phyloP scores from a whole-genome alignment of 2,329 filamentous ascomycete genomes.

The Epichloe elymi region DNA sequence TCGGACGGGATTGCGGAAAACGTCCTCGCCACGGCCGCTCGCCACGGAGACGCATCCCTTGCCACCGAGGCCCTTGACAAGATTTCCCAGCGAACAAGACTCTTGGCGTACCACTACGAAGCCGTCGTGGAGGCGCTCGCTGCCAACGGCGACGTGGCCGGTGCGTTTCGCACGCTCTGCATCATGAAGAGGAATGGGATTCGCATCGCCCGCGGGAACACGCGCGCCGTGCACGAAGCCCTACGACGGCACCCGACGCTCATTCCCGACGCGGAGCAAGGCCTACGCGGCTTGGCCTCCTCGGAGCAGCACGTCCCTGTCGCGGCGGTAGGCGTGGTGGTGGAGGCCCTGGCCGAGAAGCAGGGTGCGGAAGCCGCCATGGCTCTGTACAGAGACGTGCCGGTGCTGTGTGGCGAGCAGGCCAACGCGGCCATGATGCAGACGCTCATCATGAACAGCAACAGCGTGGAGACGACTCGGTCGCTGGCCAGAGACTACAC shows the following conservation, averaged over 20 bases:
- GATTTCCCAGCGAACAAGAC: constrained; percentile 25
- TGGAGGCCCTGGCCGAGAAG: constrained; percentile 20
- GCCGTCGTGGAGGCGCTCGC: constrained; percentile 61
- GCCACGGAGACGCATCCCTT: constrained; percentile 51
- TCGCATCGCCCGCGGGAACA: constrained; percentile 45
- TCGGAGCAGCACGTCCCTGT: constrained; percentile 24
- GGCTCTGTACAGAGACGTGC: constrained; percentile 18
- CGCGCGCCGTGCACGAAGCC: constrained; percentile 45
- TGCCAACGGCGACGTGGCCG: constrained; percentile 42
- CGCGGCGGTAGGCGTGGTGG: constrained; percentile 19
- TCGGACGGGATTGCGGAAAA: constrained; percentile 53
- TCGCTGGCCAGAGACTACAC: constrained; percentile 19
- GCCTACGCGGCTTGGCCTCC: constrained; percentile 39
- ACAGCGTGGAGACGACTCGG: constrained; percentile 12
- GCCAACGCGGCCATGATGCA: constrained; percentile 16
- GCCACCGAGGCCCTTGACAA: constrained; percentile 56
- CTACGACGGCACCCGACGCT: constrained; percentile 35
- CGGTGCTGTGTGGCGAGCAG: constrained; percentile 16
- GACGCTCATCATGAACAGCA: constrained; percentile 18
- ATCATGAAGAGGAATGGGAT: constrained; percentile 51
- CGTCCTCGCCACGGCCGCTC: constrained; percentile 59
- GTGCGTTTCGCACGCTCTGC: constrained; percentile 55
- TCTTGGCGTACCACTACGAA: constrained; percentile 64
- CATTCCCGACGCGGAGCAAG: constrained; percentile 37
- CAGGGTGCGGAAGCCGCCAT: constrained; percentile 19